Conservation (phyloP, 1,139 yeast genomes). For the Pichia cactophila region DNA sequence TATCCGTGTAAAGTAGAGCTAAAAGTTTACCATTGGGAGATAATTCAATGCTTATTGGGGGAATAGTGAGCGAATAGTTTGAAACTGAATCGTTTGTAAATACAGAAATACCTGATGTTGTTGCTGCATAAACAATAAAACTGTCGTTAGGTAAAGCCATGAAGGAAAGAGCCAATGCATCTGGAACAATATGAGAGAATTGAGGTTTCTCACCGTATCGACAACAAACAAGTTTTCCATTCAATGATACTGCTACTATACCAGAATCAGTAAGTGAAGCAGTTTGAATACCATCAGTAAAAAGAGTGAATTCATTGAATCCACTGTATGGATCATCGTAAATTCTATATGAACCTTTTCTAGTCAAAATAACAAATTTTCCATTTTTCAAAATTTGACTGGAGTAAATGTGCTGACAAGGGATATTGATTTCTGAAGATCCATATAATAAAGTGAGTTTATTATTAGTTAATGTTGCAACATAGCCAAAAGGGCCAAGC, state of each 20-base stretch:
- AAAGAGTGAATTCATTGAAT: background rate
- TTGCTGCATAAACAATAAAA: background rate
- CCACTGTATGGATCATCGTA: background rate
- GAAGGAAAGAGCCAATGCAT: background rate
- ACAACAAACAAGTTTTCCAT: background rate
- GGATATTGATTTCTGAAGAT: background rate
- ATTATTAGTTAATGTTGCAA: background rate
- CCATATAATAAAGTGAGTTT: background rate
- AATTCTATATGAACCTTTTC: background rate
- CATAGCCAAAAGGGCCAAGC: background rate
- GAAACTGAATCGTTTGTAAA: background rate
- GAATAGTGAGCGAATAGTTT: constrained; percentile 20
- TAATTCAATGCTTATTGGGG: constrained; percentile 36
- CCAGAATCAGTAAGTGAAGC: background rate
- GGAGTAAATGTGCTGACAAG: background rate
- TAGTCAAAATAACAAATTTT: background rate
- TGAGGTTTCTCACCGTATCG: background rate
- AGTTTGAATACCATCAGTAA: background rate
- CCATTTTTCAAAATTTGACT: background rate
- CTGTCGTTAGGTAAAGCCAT: constrained; percentile 34
- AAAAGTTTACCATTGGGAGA: constrained; percentile 60
- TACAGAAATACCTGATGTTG: constrained; percentile 6
- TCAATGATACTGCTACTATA: background rate
- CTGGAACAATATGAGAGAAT: background rate
- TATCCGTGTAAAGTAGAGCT: constrained; percentile 31